phyloP scores from a whole-genome alignment of 768 basidiomycete genomes.

The Termitomyces sp. region DNA sequence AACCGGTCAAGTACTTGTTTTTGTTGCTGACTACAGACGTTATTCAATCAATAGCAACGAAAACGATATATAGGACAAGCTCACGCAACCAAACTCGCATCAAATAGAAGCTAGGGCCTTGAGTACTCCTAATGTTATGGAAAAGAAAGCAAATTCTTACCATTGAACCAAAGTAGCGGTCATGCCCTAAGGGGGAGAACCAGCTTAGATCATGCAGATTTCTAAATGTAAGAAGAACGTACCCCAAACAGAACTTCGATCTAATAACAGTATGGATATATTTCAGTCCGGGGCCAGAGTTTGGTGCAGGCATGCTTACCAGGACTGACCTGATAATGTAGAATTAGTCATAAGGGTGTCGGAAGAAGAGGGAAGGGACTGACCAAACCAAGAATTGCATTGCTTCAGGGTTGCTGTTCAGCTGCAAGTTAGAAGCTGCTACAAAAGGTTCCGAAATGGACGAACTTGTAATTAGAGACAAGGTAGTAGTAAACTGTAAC shows the following conservation, averaged over 20 bases:
- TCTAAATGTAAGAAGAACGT: conserved; percentile 4
- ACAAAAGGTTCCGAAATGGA: neutral
- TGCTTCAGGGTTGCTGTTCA: conserved; percentile 16
- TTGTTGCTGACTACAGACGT: conserved; percentile 32
- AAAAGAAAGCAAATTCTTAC: conserved; percentile 19
- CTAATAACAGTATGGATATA: conserved; percentile 16
- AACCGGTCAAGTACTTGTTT: conserved; percentile 25
- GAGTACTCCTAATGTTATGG: neutral
- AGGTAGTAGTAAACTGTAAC: conserved; percentile 15
- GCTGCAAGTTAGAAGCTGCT: neutral
- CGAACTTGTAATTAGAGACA: conserved; percentile 15
- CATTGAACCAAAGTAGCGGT: conserved; percentile 49
- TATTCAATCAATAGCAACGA: neutral
- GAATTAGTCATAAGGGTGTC: neutral
- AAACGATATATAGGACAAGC: conserved; percentile 10
- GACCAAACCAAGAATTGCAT: conserved; percentile 24
- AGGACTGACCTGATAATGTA: conserved; percentile 29
- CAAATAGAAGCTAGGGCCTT: conserved; percentile 35
- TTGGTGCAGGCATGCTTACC: conserved; percentile 19
- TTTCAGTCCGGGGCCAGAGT: neutral
- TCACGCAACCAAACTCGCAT: conserved; percentile 43
- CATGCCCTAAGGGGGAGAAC: conserved; percentile 31
- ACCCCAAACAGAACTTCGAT: conserved; percentile 44
- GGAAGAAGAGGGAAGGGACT: neutral
- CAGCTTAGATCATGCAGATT: neutral